A percentile compares a stretch with the other conserved stretches of the same genome.
These are phyloP conservation scores for Botrytis galanthina DNA, from an alignment of 2,329 filamentous ascomycete species.

Conservation along the genomic window DNA sequence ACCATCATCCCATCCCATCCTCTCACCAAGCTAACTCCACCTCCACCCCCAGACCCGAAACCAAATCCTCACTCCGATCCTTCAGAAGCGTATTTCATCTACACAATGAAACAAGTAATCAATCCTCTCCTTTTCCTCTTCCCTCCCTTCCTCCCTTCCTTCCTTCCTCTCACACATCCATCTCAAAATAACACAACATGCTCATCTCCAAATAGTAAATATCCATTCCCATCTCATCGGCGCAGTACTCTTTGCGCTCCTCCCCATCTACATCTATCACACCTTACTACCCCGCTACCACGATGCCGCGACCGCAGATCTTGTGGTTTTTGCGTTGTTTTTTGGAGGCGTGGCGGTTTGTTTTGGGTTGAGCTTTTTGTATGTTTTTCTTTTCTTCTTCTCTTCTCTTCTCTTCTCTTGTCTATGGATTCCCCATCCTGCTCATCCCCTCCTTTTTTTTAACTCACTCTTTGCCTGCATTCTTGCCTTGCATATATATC, in stretches of 20 bases:
- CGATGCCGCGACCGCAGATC: slow-evolving; percentile 38
- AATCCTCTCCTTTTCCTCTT: background rate
- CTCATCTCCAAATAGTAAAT: too few relatives aligned
- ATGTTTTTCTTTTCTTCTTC: background rate
- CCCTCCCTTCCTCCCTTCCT: too few relatives aligned
- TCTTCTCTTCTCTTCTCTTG: too few relatives aligned
- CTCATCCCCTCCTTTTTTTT: too few relatives aligned
- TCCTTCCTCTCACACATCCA: background rate
- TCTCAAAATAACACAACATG: background rate
- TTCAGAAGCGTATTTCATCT: background rate
- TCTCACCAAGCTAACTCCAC: background rate
- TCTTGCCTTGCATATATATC: too few relatives aligned
- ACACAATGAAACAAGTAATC: background rate
- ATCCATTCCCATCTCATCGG: slow-evolving; percentile 48
- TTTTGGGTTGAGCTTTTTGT: slow-evolving; percentile 42
- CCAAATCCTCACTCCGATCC: background rate
- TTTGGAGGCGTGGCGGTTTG: slow-evolving; percentile 41
- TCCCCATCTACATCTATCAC: slow-evolving; percentile 37
- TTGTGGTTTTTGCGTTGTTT: slow-evolving; percentile 42
- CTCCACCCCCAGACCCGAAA: background rate
- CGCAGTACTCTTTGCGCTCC: slow-evolving; percentile 37
- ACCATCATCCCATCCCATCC: too few relatives aligned
- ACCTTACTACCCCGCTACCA: slow-evolving; percentile 37
- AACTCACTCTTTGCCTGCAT: too few relatives aligned
- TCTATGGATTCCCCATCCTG: too few relatives aligned